Percentiles rank a stretch among this genome's conserved stretches.
Conservation (phyloP, 257 asterid species). For the Petrea volubilis region DNA sequence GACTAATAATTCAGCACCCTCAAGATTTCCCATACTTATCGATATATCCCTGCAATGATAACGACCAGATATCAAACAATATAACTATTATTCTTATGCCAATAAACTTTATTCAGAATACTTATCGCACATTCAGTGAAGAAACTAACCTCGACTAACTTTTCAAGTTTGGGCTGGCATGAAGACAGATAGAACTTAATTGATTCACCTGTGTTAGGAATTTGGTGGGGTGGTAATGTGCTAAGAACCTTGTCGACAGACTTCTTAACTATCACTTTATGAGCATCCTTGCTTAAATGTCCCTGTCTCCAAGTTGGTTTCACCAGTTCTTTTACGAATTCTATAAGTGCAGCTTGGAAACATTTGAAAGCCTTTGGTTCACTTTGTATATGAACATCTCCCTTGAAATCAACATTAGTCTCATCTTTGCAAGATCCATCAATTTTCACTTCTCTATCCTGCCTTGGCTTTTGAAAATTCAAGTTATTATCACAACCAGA, state of each 20-base stretch:
- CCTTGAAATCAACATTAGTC: conserved; percentile 34
- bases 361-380: conserved; percentile 51
- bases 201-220: conserved; percentile 69
- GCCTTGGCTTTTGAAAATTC: conserved; percentile 34
- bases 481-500: conserved; percentile 35
- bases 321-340: conserved; percentile 71
- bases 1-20: conserved; percentile 31
- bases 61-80: conserved; percentile 33
- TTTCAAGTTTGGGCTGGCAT: conserved; percentile 61
- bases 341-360: conserved; percentile 73
- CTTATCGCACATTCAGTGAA: conserved; percentile 17
- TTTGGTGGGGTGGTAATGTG: conserved; percentile 59
- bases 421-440: conserved; percentile 44
- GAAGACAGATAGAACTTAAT: conserved; percentile 52
- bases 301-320: conserved; percentile 85
- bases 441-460: conserved; percentile 34
- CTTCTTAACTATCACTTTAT: conserved; percentile 77
- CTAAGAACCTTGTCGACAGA: conserved; percentile 67
- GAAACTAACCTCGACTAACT: conserved; percentile 83
- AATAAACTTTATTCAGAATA: conserved; percentile 13
- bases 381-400: conserved; percentile 32
- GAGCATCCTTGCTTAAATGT: conserved; percentile 73
- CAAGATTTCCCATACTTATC: conserved; percentile 62
- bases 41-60: conserved; percentile 78
- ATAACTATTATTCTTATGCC: conserved; percentile 15